Evolutionary conservation across 2,329 filamentous ascomycete genomes (phyloP), one percentile per base, ranked within the genome.

Genomic region (Calonectria ilicicola): DNA sequence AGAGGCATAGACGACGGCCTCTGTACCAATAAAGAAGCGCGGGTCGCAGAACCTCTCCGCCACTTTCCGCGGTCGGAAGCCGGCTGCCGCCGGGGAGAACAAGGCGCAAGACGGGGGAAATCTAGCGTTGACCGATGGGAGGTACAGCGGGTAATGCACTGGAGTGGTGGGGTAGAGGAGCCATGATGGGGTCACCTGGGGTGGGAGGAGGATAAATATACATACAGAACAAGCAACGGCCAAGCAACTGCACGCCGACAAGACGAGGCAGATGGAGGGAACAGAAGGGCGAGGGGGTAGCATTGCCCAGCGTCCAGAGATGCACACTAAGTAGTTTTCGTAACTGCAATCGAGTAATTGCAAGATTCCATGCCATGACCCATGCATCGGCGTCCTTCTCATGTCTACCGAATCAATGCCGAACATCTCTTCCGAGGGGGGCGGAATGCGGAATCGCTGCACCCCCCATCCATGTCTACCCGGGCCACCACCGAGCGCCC

Each of bases 391-490:
- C 38, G 42, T 63, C 23, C 38, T 56, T 40, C 42, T 42, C 49
- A 51, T 56, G 60, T 53, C 63, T 62, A 35, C 67, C 67, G 58
- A 66, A 40, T 58, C 46, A 70, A 77, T 79, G 78, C 78, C 78
- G 78, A 79, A 65, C 70, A 65, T 77, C 73, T 75, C 75, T 79
- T 77, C 78, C 78, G 78, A 75, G 70, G 47, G 21, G 58, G 60
- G 69, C 62, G 67, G 66, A 74, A 72, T 64, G 58, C 69, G 65
- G 73, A 72, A 69, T 71, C 73, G 66, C 56, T 74, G 42, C 51
- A 47, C 51, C 65, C 65, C 67, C 44, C 60, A 51, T 26, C 47
- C 66, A 47, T 46, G 51, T 58, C 68, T 51, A 66, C 69, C 69
- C 65, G 69, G 47, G 26, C 65, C 65, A 58, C 65, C 65, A 63